Evolutionary conservation across 1,284 basidiomycete species (phyloP).

Genomic region (Agaricales sp.): DNA sequence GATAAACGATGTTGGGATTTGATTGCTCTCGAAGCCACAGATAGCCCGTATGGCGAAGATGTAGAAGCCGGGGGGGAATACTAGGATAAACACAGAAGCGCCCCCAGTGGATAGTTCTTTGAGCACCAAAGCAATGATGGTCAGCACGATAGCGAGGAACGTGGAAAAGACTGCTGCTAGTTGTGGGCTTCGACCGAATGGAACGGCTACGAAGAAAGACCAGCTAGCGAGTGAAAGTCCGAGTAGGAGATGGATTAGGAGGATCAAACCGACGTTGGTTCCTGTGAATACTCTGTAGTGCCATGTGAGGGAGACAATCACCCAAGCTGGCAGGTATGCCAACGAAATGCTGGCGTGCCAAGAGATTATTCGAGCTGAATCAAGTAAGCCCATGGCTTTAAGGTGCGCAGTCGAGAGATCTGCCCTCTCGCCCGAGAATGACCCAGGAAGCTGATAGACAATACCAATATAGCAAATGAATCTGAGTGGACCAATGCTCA

Average conservation of each 20-base stretch:
- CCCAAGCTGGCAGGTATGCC: slow-evolving; percentile 57
- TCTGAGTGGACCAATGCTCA: slow-evolving; percentile 23
- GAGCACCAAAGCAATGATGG: slow-evolving; percentile 58
- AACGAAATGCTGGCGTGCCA: slow-evolving; percentile 53
- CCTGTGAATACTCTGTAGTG: slow-evolving; percentile 51
- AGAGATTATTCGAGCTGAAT: slow-evolving; percentile 56
- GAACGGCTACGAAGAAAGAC: slow-evolving; percentile 58
- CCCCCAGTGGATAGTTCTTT: slow-evolving; percentile 31
- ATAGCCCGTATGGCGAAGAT: slow-evolving; percentile 65
- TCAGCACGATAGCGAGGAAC: slow-evolving; percentile 53
- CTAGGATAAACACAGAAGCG: slow-evolving; percentile 52
- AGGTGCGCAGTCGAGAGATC: slow-evolving; percentile 52
- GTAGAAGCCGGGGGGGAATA: slow-evolving; percentile 71
- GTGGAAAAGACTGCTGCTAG: slow-evolving; percentile 62
- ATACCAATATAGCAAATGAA: slow-evolving; percentile 62
- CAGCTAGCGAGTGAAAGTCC: slow-evolving; percentile 61
- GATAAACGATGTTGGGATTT: slow-evolving; percentile 38
- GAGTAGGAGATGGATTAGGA: slow-evolving; percentile 56
- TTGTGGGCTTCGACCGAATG: slow-evolving; percentile 65
- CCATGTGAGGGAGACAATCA: slow-evolving; percentile 54
- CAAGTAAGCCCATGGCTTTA: slow-evolving; percentile 64
- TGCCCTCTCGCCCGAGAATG: slow-evolving; percentile 53
- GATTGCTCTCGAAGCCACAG: slow-evolving; percentile 54
- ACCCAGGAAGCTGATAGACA: slow-evolving; percentile 62
- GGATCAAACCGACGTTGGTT: slow-evolving; percentile 50